Base-by-base conservation (phyloP, 768 basidiomycete genomes). In the Pluteus cervinus region DNA sequence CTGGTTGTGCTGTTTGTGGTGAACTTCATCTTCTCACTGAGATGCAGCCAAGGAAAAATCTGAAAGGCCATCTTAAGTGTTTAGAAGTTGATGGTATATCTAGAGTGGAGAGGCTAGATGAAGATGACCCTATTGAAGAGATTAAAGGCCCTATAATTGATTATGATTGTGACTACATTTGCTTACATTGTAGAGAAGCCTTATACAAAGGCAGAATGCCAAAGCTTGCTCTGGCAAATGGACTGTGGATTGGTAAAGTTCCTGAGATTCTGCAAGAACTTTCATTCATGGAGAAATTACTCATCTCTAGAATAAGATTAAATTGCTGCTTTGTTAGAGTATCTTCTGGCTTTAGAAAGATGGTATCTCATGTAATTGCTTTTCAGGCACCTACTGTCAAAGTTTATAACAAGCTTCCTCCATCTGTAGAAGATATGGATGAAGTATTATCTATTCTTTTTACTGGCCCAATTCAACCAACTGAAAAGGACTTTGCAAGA, bases 231-330 rank as follows among this genome's bases (percentile, higher is more conserved):
- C 34, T 66, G 7, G 60, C 56, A 2, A 60, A 57, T 37, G 56
- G 56, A 2, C 35, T 61, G 2, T 66, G 63, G 62, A 5, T 66
- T 4, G 65, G 65, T 9, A 45, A 55, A 12, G 49, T 62, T 1
- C 65, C 61, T 4, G 5, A 29, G 4, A 43, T 46, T 10, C 40
- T 67, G 4, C n/a, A 37, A 14, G 29, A 31, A 7, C 37, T 67
- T 2, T 52, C 26, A 1, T 59, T 49, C 28, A 42, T 44, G 2
- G 63, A 67, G 39, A 44, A 55, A 29, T 5, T 54, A 10, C 20
- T 60, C 26, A 48, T 60, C 5, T 41, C 55, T 14, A 29, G 48
- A 3, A 46, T 52, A 41, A 22, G 56, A 0, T 51, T 51, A 23
- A 63, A 56, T 28, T 18, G 39, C 2, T 63, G 55, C 37, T 44